Percentiles rank a stretch among this genome's conserved stretches.
These are phyloP conservation scores for Scedosporium minutisporum DNA, from an alignment of 2,329 filamentous ascomycete species.

Conservation along the genomic window DNA sequence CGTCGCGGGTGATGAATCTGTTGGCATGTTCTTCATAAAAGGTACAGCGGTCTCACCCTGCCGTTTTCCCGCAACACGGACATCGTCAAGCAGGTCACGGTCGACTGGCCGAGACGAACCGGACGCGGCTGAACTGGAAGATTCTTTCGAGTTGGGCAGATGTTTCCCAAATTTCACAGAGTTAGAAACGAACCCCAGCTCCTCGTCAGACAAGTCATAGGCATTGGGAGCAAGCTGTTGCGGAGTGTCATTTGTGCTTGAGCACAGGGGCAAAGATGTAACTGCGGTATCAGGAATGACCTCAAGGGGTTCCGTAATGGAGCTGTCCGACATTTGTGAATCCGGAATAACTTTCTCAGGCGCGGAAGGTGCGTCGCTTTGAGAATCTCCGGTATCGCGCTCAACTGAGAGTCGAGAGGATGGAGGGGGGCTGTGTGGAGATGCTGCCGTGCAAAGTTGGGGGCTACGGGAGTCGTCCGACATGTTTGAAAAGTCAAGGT, in stretches of 20 bases:
- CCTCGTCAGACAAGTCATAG: conserved; percentile 25
- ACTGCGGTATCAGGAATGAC: too few relatives aligned
- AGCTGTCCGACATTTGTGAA: too few relatives aligned
- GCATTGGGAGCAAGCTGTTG: conserved; percentile 7
- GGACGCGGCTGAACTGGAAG: neutral
- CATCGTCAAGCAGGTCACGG: too few relatives aligned
- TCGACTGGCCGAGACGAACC: neutral
- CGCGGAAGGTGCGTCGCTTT: too few relatives aligned
- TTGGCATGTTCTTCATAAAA: neutral
- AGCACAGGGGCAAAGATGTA: too few relatives aligned
- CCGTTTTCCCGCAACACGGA: too few relatives aligned
- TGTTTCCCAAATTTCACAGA: neutral
- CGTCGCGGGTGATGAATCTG: neutral
- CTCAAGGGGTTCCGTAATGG: too few relatives aligned
- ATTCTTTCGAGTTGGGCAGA: neutral
- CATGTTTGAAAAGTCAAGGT: conserved; percentile 1
- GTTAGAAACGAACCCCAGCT: conserved; percentile 13
- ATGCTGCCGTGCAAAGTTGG: neutral
- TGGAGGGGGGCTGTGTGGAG: neutral
- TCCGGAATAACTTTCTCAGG: too few relatives aligned
- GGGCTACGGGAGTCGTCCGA: neutral
- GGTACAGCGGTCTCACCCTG: too few relatives aligned
- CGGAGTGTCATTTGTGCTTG: neutral
- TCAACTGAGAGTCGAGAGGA: neutral
- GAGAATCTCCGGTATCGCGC: neutral